Base-by-base conservation (phyloP, 148 eudicot genomes). In the Chenopodium suecicum region DNA sequence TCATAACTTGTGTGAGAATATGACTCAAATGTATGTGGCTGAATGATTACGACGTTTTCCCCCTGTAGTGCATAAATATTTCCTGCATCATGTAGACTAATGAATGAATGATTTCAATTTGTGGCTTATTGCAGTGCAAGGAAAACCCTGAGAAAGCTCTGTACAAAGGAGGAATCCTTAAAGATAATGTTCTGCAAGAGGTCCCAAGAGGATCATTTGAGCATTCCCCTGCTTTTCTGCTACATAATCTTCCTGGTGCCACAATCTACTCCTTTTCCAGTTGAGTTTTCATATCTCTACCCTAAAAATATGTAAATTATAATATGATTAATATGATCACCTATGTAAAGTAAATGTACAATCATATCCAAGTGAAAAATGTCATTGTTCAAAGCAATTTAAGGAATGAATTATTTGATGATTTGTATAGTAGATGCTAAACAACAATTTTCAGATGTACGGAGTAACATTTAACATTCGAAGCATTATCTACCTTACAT, bases 121-220 rank as follows among this genome's bases (percentile, higher is more conserved):
- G 0, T 25, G 47, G 19, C 4, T 25, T 5, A 50, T 46, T 80
- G 77, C 47, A 81, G 83, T 74, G 83, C 44, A 74, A 74, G 52
- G 31, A 44, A 27, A 44, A 74, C 54, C 83, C 83, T 44, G 83
- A 81, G 64, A 63, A 74, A 9, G 78, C 83, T 29, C 78, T 81
- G 4, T 81, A 81, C 73, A 65, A 65, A 60, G 83, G 83, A 81
- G 83, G 83, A 63, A 81, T 81, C 32, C 78, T 81, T 48, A 74
- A 65, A 81, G 78, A 64, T 47, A 25, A 74, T 17, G 62, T 74
- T 5, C 73, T 1, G 50, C 63, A 64, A 47, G 31, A 48, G n/a
- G 41, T 62, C 71, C 62, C 70, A 20, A 64, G n/a, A 8, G 29
- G 41, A 69, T 31, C 65, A 69, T 52, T 79, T 73, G 70, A 27